Evolutionary conservation across 371 early-diverging fungal genomes (phyloP).

Genomic region (Rhizopus stolonifer): DNA sequence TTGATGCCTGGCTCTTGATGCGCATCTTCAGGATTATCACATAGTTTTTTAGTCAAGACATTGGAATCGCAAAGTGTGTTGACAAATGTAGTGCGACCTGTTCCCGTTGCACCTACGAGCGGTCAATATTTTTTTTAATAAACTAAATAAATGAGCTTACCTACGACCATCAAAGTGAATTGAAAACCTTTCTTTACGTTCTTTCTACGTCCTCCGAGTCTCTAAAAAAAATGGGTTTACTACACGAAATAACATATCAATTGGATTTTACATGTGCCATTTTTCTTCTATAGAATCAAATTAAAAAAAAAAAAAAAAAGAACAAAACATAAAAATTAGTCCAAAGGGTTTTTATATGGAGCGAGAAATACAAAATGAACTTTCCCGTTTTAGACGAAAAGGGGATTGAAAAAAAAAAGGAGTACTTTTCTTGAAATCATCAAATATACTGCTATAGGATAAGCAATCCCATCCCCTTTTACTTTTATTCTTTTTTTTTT

Average conservation of each 20-base stretch:
- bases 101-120: constrained; percentile 79
- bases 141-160: too few species aligned
- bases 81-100: constrained; percentile 98
- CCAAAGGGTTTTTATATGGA: neutral
- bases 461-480: too few species aligned
- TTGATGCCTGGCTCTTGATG: constrained; percentile 92
- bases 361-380: too few species aligned
- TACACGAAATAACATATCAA: too few species aligned
- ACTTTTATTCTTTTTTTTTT: too few species aligned
- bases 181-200: constrained; percentile 93
- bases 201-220: constrained; percentile 81
- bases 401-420: too few species aligned
- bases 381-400: too few species aligned
- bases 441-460: too few species aligned
- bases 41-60: constrained; percentile 69
- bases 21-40: constrained; percentile 82
- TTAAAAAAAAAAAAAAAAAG: constrained; percentile 1
- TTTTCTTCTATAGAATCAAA: too few species aligned
- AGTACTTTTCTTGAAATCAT: too few species aligned
- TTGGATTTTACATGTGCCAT: too few species aligned
- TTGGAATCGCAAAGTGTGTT: constrained; percentile 92
- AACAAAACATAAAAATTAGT: neutral
- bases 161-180: constrained; percentile 26
- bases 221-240: constrained; percentile 21
- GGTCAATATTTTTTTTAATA: too few species aligned